These are phyloP conservation scores for Rhizopus sp. DNA, from an alignment of 371 early-diverging fungal genomes.

Conservation along the genomic window DNA sequence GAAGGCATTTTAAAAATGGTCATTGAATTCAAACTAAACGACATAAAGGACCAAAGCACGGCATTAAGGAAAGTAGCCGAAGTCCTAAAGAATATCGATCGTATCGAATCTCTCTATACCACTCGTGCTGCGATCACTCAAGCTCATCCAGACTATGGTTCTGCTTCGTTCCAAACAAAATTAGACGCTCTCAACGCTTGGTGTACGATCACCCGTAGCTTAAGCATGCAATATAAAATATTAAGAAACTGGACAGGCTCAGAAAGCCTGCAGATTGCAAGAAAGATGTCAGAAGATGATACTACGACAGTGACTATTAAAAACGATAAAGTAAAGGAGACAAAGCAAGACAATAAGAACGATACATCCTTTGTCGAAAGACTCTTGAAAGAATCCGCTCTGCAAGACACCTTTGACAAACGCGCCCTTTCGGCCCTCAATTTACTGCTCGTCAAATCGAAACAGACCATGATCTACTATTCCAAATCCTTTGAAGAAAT, in stretches of 20 bases:
- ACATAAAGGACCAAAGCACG: slow-evolving; percentile 33
- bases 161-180: slow-evolving; percentile 66
- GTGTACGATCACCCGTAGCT: slow-evolving; percentile 71
- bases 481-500: slow-evolving; percentile 63
- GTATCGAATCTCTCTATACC: slow-evolving; percentile 78
- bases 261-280: slow-evolving; percentile 65
- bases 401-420: slow-evolving; percentile 80
- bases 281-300: slow-evolving; percentile 27
- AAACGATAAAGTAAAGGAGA: neutral
- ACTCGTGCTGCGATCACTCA: slow-evolving; percentile 64
- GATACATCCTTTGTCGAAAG: slow-evolving; percentile 83
- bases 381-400: slow-evolving; percentile 79
- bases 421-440: slow-evolving; percentile 66
- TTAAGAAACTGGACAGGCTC: slow-evolving; percentile 85
- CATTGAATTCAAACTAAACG: slow-evolving; percentile 62
- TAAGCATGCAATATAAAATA: slow-evolving; percentile 74
- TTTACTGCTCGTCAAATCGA: slow-evolving; percentile 58
- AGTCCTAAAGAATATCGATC: slow-evolving; percentile 73
- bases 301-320: neutral
- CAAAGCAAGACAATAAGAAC: slow-evolving; percentile 21
- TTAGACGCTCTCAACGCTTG: slow-evolving; percentile 79
- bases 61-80: slow-evolving; percentile 67
- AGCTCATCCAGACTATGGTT: slow-evolving; percentile 74
- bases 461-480: slow-evolving; percentile 69
- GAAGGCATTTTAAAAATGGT: slow-evolving; percentile 66